Evolutionary conservation across 768 basidiomycete genomes (phyloP), one percentile per base, ranked within the genome.

Genomic region (Glaciozyma martinii): DNA sequence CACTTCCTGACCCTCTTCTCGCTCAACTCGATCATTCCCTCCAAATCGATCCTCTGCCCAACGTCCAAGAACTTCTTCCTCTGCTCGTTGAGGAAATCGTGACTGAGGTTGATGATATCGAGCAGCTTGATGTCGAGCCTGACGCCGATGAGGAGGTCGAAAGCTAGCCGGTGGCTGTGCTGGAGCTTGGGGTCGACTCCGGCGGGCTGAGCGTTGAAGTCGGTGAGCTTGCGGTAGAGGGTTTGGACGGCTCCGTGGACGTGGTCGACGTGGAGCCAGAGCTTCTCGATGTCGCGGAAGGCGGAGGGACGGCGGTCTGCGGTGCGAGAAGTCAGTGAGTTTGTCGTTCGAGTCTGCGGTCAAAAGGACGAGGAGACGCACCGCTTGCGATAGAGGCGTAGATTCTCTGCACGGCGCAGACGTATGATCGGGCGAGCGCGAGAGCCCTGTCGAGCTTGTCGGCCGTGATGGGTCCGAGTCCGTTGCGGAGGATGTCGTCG

Each of bases 101-200:
- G 58, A 30, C 63, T 53, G 40, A 70, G 59, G 53, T 70, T 66
- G 12, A 70, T 49, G 56, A 70, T 30, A 47, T 70, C 68, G 61
- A 70, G 59, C 1, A 70, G 54, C 60, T 64, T 54, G 30, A 59
- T 63, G 61, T 70, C 65, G 61, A 70, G 62, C 1, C 68, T 55
- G 10, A 70, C 59, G 37, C 56, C 52, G 60, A 70, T 70, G 19
- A 70, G 62, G 4, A 64, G 52, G 30, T 70, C 68, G 47, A 63
- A 63, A 40, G 66, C 56, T 27, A 66, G 55, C 16, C 62, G 37
- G 44, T 70, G 65, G 29, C 53, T 30, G 32, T 21, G 9, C 5
- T 21, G 30, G 12, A 40, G 37, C 37, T 40, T 13, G 37, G 37
- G 37, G 37, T 40, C 37, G 4, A 32, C 33, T 63, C 56, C 56